Evolutionary conservation across 805 yeast genomes (phyloP).

Genomic region (Millerozyma miso): DNA sequence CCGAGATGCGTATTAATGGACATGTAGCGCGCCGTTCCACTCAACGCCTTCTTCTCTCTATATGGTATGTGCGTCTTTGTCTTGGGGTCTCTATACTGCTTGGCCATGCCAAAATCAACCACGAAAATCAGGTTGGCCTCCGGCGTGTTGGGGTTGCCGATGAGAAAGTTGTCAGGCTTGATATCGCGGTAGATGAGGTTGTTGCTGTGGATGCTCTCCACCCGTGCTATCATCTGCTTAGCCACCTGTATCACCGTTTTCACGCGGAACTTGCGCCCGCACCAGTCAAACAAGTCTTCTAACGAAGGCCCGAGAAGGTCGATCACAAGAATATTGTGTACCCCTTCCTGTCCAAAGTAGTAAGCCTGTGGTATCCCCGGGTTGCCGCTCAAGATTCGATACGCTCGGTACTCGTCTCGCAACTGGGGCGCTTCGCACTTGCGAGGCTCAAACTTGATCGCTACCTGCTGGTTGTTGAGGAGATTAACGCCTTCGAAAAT

Average conservation of each 20-base stretch:
- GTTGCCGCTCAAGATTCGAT: slow-evolving; percentile 76
- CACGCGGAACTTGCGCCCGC: slow-evolving; percentile 82
- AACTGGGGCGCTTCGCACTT: slow-evolving; percentile 97
- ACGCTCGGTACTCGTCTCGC: slow-evolving; percentile 95
- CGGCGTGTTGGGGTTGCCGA: slow-evolving; percentile 82
- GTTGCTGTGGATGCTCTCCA: slow-evolving; percentile 82
- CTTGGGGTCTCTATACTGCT: slow-evolving; percentile 94
- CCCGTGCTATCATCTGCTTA: slow-evolving; percentile 86
- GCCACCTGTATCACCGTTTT: slow-evolving; percentile 93
- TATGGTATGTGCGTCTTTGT: slow-evolving; percentile 95
- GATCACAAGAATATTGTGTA: slow-evolving; percentile 90
- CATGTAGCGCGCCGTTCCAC: slow-evolving; percentile 99
- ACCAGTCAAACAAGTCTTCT: slow-evolving; percentile 97
- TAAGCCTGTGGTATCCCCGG: slow-evolving; percentile 94
- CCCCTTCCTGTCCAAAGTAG: slow-evolving; percentile 97
- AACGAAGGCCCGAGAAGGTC: slow-evolving; percentile 93
- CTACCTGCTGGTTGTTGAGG: slow-evolving; percentile 88
- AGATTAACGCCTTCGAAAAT: slow-evolving; percentile 93
- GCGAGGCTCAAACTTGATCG: slow-evolving; percentile 95
- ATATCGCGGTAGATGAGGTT: slow-evolving; percentile 94
- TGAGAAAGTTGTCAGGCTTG: slow-evolving; percentile 94
- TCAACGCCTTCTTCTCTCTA: slow-evolving; percentile 89
- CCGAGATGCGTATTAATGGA: slow-evolving; percentile 96
- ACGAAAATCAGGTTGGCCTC: slow-evolving; percentile 83
- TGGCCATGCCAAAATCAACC: slow-evolving; percentile 98